Percentiles rank a stretch among this genome's conserved stretches.
Conservation (phyloP, 2,329 filamentous ascomycete species). For the Cladosporium sp. region DNA sequence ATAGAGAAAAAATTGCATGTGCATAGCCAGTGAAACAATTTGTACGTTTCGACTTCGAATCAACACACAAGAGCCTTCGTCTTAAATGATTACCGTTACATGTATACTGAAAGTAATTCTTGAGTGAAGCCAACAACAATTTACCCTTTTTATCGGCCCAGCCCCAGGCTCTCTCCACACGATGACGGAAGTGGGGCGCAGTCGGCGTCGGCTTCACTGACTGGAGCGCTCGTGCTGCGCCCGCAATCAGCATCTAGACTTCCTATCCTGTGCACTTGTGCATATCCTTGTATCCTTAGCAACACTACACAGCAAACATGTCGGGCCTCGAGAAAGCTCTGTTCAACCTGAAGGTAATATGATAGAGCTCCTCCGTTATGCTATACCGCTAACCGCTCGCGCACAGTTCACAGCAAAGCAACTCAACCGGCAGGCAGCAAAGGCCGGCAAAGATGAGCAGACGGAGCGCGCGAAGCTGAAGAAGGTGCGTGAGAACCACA, state of each 20-base stretch:
- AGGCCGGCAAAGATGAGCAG: conserved; percentile 58
- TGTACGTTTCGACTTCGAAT: too few relatives aligned
- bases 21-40: neutral
- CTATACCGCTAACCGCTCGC: neutral
- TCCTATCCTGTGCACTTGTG: neutral
- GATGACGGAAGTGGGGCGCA: neutral
- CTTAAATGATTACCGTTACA: too few relatives aligned
- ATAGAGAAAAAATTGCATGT: neutral
- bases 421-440: conserved; percentile 58
- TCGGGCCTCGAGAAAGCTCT: conserved; percentile 59
- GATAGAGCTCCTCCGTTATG: neutral
- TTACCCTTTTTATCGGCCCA: neutral
- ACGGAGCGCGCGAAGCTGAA: conserved; percentile 59
- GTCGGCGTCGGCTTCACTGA: neutral
- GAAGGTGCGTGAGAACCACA: conserved; percentile 40
- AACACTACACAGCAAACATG: conserved; percentile 37
- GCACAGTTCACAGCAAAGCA: conserved; percentile 59
- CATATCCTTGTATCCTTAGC: neutral
- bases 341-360: conserved; percentile 56
- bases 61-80: too few relatives aligned
- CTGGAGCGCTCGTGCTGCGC: neutral
- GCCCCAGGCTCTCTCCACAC: neutral
- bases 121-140: neutral
- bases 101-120: too few relatives aligned
- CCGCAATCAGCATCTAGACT: neutral